Evolutionary conservation across 1,139 yeast species (phyloP).

Genomic region (Geotrichum cucujoidarum): DNA sequence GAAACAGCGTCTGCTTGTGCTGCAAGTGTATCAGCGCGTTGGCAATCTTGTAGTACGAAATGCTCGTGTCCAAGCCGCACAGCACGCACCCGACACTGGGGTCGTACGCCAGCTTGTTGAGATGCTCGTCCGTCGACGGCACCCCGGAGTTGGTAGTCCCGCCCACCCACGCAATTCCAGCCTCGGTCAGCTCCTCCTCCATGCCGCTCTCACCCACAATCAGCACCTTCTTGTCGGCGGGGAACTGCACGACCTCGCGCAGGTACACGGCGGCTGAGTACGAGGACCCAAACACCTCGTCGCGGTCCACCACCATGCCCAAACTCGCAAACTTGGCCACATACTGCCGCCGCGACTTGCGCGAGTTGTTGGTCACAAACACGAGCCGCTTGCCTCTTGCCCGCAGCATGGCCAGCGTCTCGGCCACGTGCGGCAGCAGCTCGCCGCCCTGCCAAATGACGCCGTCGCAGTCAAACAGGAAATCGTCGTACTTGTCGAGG

Average conservation of each 20-base stretch:
- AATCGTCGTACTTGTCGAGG: slow-evolving; percentile 64
- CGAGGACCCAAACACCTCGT: slow-evolving; percentile 85
- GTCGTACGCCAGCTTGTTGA: slow-evolving; percentile 47
- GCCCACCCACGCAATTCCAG: slow-evolving; percentile 68
- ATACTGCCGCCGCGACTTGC: slow-evolving; percentile 78
- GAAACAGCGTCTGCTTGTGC: slow-evolving; percentile 62
- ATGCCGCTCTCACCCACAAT: slow-evolving; percentile 83
- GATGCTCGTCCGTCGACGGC: slow-evolving; percentile 32
- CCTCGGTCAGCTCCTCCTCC: slow-evolving; percentile 60
- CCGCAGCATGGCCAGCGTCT: slow-evolving; percentile 56
- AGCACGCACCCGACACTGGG: slow-evolving; percentile 78
- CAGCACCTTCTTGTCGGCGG: slow-evolving; percentile 71
- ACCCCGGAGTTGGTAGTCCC: slow-evolving; percentile 50
- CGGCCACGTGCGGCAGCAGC: slow-evolving; percentile 65
- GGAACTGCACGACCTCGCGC: slow-evolving; percentile 66
- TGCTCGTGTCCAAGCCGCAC: slow-evolving; percentile 72
- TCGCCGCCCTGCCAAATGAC: slow-evolving; percentile 84
- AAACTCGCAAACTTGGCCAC: slow-evolving; percentile 66
- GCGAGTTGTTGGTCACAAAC: slow-evolving; percentile 92
- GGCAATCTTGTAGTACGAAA: slow-evolving; percentile 79
- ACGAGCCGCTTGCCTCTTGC: slow-evolving; percentile 57
- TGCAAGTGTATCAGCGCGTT: slow-evolving; percentile 75
- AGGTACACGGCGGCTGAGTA: slow-evolving; percentile 88
- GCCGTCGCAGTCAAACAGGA: slow-evolving; percentile 88
- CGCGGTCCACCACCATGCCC: slow-evolving; percentile 61